Evolutionary conservation across 441 rosid species (phyloP).

Genomic region (Jatropha podagrica): DNA sequence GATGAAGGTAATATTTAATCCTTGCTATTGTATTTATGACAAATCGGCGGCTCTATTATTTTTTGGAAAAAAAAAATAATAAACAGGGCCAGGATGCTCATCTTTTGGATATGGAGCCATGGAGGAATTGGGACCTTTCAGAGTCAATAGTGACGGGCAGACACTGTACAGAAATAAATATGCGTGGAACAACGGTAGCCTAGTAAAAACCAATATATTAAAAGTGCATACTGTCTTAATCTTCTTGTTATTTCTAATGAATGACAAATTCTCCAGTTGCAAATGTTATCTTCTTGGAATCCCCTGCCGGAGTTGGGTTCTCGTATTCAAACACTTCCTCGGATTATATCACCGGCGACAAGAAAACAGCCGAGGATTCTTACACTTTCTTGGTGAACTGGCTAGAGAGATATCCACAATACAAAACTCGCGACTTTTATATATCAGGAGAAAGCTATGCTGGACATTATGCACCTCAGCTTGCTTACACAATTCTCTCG

Average conservation of each 20-base stretch:
- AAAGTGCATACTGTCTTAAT: no score
- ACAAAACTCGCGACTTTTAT: slow-evolving; percentile 35
- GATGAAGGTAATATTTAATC: no score
- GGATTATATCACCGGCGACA: slow-evolving; percentile 29
- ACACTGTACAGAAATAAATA: slow-evolving; percentile 32
- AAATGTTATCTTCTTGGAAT: slow-evolving; percentile 38
- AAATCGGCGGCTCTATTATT: no score
- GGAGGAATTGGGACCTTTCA: slow-evolving; percentile 45
- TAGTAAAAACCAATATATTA: no score
- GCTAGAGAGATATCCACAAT: slow-evolving; percentile 45
- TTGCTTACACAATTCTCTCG: slow-evolving; percentile 31
- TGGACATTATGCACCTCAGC: slow-evolving; percentile 44
- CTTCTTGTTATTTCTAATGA: not conserved
- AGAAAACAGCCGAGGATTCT: slow-evolving; percentile 31
- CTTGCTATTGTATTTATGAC: no score
- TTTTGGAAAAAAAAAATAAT: not conserved
- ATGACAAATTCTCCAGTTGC: slow-evolving; percentile 17
- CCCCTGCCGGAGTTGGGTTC: slow-evolving; percentile 44
- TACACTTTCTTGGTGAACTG: slow-evolving; percentile 34
- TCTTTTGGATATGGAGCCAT: slow-evolving; percentile 42
- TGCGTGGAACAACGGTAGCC: slow-evolving; percentile 41
- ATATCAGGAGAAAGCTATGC: slow-evolving; percentile 45
- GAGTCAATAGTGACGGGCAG: slow-evolving; percentile 32
- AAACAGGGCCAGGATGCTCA: slow-evolving; percentile 41
- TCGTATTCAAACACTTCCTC: slow-evolving; percentile 36